Conservation (phyloP, 2,329 filamentous ascomycete genomes). For the Penicillium sp. region DNA sequence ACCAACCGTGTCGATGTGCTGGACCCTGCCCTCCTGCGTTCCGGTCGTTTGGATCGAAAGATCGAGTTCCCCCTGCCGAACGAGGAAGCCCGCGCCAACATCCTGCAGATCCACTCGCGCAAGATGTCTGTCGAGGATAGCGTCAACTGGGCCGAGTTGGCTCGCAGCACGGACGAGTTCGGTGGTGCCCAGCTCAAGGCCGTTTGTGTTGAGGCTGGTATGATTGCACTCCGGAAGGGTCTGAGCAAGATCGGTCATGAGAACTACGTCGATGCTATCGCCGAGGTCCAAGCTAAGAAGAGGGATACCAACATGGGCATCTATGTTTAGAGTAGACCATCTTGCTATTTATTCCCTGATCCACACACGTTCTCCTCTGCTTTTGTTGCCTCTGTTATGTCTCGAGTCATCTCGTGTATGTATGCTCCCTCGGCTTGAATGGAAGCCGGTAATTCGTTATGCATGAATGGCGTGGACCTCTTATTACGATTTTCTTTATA, state of each 20-base stretch:
- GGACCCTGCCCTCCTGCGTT: slow-evolving; percentile 86
- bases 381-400: slow-evolving; percentile 1
- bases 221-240: slow-evolving; percentile 93
- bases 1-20: slow-evolving; percentile 94
- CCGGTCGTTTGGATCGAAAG: slow-evolving; percentile 90
- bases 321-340: slow-evolving; percentile 38
- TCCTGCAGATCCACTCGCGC: slow-evolving; percentile 92
- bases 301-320: slow-evolving; percentile 66
- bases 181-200: slow-evolving; percentile 97
- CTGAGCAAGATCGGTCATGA: slow-evolving; percentile 97
- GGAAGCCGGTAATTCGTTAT: slow-evolving; percentile 23
- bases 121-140: slow-evolving; percentile 96
- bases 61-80: slow-evolving; percentile 98
- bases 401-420: slow-evolving; percentile 23
- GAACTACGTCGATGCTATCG: slow-evolving; percentile 97
- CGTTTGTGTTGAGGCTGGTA: slow-evolving; percentile 96
- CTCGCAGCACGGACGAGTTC: slow-evolving; percentile 96
- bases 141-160: slow-evolving; percentile 95
- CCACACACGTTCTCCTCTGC: neutral
- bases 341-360: slow-evolving; percentile 13
- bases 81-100: slow-evolving; percentile 95
- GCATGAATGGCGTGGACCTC: slow-evolving; percentile 11
- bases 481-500: slow-evolving; percentile 1
- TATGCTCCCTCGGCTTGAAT: slow-evolving; percentile 17
- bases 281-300: slow-evolving; percentile 87